Conservation (phyloP, 495 filamentous ascomycete species). For the Parmelia sp. region DNA sequence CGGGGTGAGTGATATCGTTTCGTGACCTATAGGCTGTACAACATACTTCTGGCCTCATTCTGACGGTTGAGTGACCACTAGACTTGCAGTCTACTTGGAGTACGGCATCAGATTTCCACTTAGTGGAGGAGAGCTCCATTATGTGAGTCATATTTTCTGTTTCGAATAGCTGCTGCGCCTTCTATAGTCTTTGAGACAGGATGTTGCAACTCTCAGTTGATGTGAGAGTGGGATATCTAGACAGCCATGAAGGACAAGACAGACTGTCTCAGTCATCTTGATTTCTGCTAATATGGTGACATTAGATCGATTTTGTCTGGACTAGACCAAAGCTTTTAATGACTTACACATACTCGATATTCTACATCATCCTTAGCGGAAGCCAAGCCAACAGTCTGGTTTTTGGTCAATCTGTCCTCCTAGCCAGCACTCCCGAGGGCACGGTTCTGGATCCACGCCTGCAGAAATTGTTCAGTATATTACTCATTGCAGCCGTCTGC, state of each 20-base stretch:
- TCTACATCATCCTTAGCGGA: neutral
- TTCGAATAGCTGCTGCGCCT: neutral
- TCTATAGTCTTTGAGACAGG: neutral
- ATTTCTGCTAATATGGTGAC: neutral
- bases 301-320: neutral
- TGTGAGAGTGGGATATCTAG: neutral
- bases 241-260: neutral
- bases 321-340: neutral
- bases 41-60: neutral
- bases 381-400: conserved; percentile 1
- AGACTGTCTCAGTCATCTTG: too few species aligned
- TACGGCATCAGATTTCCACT: neutral
- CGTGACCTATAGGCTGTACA: neutral
- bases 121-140: neutral
- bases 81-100: neutral
- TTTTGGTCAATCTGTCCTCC: conserved; percentile 1
- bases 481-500: neutral
- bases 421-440: neutral
- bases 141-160: neutral
- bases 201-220: neutral
- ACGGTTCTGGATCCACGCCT: neutral
- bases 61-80: neutral
- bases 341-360: conserved; percentile 1
- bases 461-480: neutral
- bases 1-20: neutral